phyloP scores from a whole-genome alignment of 1,284 basidiomycete genomes.

The Ganoderma sinense region DNA sequence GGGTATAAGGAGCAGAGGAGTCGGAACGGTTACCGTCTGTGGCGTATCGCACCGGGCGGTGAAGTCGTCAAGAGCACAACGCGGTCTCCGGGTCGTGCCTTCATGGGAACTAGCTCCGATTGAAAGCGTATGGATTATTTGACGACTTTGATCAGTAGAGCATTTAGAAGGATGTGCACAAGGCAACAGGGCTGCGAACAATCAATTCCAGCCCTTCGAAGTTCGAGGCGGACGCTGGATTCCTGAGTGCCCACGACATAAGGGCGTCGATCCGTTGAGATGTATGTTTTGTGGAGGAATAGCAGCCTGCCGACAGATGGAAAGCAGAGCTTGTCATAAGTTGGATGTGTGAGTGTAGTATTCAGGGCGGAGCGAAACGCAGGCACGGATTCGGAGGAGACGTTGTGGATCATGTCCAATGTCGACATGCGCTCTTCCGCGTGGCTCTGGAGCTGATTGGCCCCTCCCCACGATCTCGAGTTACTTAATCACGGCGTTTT shows the following conservation, averaged over 20 bases:
- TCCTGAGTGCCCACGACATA: neutral
- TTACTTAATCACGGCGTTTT: neutral
- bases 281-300: neutral
- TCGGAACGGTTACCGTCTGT: neutral
- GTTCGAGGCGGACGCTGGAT: neutral
- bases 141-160: neutral
- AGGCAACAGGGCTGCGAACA: neutral
- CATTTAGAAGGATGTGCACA: neutral
- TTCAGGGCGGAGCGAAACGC: neutral
- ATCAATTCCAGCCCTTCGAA: neutral
- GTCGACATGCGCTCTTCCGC: neutral
- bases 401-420: neutral
- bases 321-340: neutral
- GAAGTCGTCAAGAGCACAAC: neutral
- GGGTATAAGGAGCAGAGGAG: neutral
- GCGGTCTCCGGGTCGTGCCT: neutral
- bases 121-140: neutral
- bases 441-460: neutral
- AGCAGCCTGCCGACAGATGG: neutral
- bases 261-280: neutral
- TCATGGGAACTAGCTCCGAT: neutral
- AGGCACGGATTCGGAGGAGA: no score
- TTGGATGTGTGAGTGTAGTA: no score
- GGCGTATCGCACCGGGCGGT: neutral
- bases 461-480: neutral